phyloP scores from a whole-genome alignment of 164 flowering plant species.

The Nymphaea colorata region DNA sequence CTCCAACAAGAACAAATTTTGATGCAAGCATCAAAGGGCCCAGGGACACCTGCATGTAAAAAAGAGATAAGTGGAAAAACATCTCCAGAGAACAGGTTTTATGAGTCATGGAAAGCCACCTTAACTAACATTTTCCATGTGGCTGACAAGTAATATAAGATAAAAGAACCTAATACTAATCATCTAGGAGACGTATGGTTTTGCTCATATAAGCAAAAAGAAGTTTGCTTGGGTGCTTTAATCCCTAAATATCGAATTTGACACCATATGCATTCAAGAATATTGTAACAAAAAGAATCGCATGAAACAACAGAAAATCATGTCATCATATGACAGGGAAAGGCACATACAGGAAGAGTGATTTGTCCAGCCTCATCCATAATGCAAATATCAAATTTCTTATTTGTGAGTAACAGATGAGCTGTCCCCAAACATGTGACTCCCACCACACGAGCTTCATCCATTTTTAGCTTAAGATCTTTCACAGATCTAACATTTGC shows the following conservation, averaged over 20 bases:
- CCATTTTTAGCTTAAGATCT: slow-evolving; percentile 50
- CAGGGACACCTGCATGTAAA: slow-evolving; percentile 53
- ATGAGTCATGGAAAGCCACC: not conserved
- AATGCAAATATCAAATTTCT: slow-evolving; percentile 88
- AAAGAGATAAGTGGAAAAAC: not conserved
- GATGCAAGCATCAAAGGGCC: slow-evolving; percentile 97
- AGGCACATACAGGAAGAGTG: slow-evolving; percentile 72
- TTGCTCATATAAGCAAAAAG: no score
- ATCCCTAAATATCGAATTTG: no score
- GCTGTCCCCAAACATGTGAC: slow-evolving; percentile 90
- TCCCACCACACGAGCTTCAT: slow-evolving; percentile 73
- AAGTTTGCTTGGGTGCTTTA: no score
- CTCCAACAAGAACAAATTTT: slow-evolving; percentile 95
- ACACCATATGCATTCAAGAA: no score
- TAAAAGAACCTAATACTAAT: no score
- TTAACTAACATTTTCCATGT: not conserved
- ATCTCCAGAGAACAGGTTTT: not conserved
- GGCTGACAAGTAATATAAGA: not conserved
- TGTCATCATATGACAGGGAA: not conserved
- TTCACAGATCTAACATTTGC: slow-evolving; percentile 37
- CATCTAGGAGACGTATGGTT: no score
- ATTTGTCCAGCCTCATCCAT: slow-evolving; percentile 99
- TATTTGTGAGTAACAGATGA: slow-evolving; percentile 72
- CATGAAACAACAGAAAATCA: not conserved
- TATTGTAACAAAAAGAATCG: not conserved